Conservation (phyloP, 495 filamentous ascomycete genomes). For the Parathielavia appendiculata region DNA sequence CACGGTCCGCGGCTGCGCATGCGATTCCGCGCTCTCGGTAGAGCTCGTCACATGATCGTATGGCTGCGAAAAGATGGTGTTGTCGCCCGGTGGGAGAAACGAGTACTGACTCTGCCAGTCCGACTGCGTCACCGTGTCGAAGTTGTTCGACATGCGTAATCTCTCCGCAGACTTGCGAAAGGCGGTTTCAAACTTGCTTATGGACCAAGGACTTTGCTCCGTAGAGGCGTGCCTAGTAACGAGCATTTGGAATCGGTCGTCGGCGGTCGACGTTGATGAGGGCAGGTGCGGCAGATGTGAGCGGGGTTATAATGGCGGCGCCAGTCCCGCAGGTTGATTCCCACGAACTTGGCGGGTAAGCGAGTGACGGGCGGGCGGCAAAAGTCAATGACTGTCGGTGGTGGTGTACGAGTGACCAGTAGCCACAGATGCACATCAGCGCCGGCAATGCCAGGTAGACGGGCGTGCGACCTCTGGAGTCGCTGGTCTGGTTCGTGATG, state of each 20-base stretch:
- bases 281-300: slow-evolving; percentile 12
- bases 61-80: slow-evolving; percentile 43
- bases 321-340: slow-evolving; percentile 19
- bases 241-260: slow-evolving; percentile 50
- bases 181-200: slow-evolving; percentile 51
- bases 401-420: slow-evolving; percentile 19
- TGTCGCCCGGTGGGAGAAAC: slow-evolving; percentile 49
- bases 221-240: slow-evolving; percentile 54
- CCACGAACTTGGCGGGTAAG: not conserved
- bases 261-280: slow-evolving; percentile 16
- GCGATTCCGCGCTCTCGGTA: slow-evolving; percentile 38
- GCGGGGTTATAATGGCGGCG: slow-evolving; percentile 11
- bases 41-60: slow-evolving; percentile 45
- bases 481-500: slow-evolving; percentile 23
- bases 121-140: slow-evolving; percentile 51
- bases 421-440: slow-evolving; percentile 20
- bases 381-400: slow-evolving; percentile 18
- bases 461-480: slow-evolving; percentile 21
- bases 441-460: slow-evolving; percentile 19
- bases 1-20: slow-evolving; percentile 40
- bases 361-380: not conserved
- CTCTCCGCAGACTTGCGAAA: slow-evolving; percentile 47
- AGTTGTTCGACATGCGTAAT: slow-evolving; percentile 58
- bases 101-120: slow-evolving; percentile 57
- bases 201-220: slow-evolving; percentile 55